A percentile compares a stretch with the other conserved stretches of the same genome.
These are phyloP conservation scores for Candida schatavii DNA, from an alignment of 805 yeast genomes.

Conservation along the genomic window DNA sequence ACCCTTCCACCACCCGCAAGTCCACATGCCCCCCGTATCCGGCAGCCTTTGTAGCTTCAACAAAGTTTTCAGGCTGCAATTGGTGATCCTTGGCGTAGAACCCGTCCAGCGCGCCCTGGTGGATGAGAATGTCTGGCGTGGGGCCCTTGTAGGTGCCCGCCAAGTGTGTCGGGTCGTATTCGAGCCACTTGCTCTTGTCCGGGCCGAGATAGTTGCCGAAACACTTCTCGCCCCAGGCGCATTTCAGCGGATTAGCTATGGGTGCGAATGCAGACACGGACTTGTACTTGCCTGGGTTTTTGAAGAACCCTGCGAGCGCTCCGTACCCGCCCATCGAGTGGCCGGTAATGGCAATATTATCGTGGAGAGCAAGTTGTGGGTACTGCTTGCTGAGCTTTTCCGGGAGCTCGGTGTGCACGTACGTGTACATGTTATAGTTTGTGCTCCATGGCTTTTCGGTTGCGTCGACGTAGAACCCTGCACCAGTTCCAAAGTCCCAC, in stretches of 20 bases:
- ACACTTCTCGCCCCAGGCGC: slow-evolving; percentile 88
- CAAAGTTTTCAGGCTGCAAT: slow-evolving; percentile 72
- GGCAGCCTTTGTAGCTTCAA: slow-evolving; percentile 56
- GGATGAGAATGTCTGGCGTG: slow-evolving; percentile 64
- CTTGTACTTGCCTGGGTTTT: slow-evolving; percentile 67
- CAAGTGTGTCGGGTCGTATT: slow-evolving; percentile 83
- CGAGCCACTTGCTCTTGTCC: slow-evolving; percentile 58
- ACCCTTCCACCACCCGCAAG: slow-evolving; percentile 69
- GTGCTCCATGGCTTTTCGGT: slow-evolving; percentile 65
- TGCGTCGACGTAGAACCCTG: slow-evolving; percentile 92
- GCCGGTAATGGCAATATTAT: slow-evolving; percentile 76
- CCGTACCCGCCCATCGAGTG: slow-evolving; percentile 99
- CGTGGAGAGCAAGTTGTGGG: slow-evolving; percentile 52
- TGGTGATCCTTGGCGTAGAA: slow-evolving; percentile 61
- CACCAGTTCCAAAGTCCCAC: slow-evolving; percentile 93
- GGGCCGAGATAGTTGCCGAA: slow-evolving; percentile 75
- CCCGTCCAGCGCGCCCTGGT: slow-evolving; percentile 77
- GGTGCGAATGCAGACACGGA: slow-evolving; percentile 92
- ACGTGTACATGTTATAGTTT: slow-evolving; percentile 84
- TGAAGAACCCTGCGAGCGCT: slow-evolving; percentile 66
- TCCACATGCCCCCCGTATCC: slow-evolving; percentile 59
- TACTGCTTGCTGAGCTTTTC: slow-evolving; percentile 42
- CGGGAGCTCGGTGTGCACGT: slow-evolving; percentile 73
- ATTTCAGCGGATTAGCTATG: slow-evolving; percentile 70
- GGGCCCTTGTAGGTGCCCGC: slow-evolving; percentile 56